phyloP scores from a whole-genome alignment of 768 basidiomycete species.

The Scleroderma bovista region DNA sequence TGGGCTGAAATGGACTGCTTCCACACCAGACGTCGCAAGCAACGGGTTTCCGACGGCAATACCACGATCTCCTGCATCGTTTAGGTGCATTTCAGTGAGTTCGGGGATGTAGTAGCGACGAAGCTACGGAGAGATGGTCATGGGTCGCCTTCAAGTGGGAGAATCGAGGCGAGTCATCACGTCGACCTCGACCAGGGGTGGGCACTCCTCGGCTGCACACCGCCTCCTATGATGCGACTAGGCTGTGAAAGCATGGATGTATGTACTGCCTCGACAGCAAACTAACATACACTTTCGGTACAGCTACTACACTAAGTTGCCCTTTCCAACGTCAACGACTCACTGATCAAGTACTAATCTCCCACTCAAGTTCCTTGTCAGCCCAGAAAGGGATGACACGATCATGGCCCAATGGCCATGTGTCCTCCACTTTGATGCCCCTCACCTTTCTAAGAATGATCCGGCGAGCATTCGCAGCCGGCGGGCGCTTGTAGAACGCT shows the following conservation, averaged over 20 bases:
- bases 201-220: no score
- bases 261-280: no score
- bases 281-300: no score
- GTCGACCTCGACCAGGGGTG: no score
- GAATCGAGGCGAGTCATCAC: no score
- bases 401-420: conserved; percentile 41
- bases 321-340: conserved; percentile 6
- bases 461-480: conserved; percentile 24
- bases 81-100: not conserved
- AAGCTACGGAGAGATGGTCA: not conserved
- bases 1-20: not conserved
- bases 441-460: conserved; percentile 42
- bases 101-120: not conserved
- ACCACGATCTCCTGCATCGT: not conserved
- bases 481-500: conserved; percentile 59
- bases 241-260: not conserved
- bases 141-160: no score
- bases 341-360: conserved; percentile 30
- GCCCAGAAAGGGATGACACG: conserved; percentile 83
- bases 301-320: no score
- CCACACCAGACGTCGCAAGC: not conserved
- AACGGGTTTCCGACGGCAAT: not conserved
- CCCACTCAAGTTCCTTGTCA: conserved; percentile 76
- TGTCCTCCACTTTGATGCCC: conserved; percentile 38
- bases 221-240: not conserved